A percentile compares a stretch with the other conserved stretches of the same genome.
These are phyloP conservation scores for Penicillium sumatraense DNA, from an alignment of 2,329 filamentous ascomycete species.

Conservation along the genomic window DNA sequence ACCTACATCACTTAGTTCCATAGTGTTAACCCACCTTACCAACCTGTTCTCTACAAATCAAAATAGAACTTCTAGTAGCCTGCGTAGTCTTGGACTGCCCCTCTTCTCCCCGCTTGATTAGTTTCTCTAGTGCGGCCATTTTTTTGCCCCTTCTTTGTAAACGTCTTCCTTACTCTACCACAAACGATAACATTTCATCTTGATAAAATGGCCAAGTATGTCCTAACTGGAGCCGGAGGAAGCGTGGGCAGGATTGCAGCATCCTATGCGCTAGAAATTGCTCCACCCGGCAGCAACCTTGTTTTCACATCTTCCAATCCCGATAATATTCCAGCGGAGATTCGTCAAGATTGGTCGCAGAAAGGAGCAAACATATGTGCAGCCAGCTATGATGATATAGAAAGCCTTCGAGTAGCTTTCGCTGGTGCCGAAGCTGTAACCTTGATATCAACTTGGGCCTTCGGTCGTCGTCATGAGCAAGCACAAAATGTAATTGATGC, in stretches of 20 bases:
- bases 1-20: no score
- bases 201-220: slow-evolving; percentile 5
- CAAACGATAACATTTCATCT: no score
- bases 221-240: slow-evolving; percentile 1
- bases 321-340: neutral
- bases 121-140: no score
- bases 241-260: slow-evolving; percentile 4
- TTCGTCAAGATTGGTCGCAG: neutral
- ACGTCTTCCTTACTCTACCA: no score
- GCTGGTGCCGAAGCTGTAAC: neutral
- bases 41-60: no score
- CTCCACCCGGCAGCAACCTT: neutral
- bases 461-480: neutral
- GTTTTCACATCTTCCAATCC: slow-evolving; percentile 3
- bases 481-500: slow-evolving; percentile 5
- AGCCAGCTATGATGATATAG: neutral
- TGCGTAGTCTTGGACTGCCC: no score
- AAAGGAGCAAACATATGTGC: neutral
- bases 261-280: slow-evolving; percentile 9
- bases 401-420: neutral
- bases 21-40: no score
- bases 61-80: no score
- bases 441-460: neutral
- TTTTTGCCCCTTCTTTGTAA: no score
- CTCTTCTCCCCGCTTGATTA: no score